Conservation (phyloP, 129 eudicot genomes). For the Chrysanthemum lavandulifolium region DNA sequence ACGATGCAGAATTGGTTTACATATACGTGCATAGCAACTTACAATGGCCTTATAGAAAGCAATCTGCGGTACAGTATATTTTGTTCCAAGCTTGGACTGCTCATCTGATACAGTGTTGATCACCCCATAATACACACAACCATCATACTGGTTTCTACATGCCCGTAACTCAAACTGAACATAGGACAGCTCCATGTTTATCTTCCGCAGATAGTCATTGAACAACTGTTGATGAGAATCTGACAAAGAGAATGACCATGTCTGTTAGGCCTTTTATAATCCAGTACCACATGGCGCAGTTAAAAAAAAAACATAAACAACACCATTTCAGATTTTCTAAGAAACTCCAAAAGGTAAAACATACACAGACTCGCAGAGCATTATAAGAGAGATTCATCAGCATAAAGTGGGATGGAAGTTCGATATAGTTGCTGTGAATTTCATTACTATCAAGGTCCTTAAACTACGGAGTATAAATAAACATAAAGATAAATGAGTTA, state of each 20-base stretch:
- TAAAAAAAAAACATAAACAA: neutral
- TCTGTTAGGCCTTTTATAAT: neutral
- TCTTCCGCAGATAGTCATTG: conserved; percentile 67
- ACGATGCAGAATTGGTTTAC: neutral
- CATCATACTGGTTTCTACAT: conserved; percentile 84
- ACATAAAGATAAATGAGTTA: no score
- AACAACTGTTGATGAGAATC: conserved; percentile 50
- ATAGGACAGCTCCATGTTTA: conserved; percentile 65
- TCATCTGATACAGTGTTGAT: conserved; percentile 88
- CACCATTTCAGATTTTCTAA: no score
- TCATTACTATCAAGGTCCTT: neutral
- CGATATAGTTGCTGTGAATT: neutral
- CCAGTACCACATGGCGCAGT: conserved; percentile 3
- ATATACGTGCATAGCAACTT: conserved; percentile 30
- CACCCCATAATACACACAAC: conserved; percentile 72
- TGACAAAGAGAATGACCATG: conserved; percentile 21
- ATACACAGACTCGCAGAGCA: neutral
- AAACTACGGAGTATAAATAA: no score
- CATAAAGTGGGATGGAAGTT: neutral
- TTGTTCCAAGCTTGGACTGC: conserved; percentile 91
- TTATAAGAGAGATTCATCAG: neutral
- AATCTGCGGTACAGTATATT: conserved; percentile 80
- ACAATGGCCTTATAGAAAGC: conserved; percentile 90
- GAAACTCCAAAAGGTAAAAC: neutral
- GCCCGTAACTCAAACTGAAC: conserved; percentile 83